Evolutionary conservation across 2,329 filamentous ascomycete genomes (phyloP), one percentile per base, ranked within the genome.

Genomic region (Ceratocystis cacaofunesta): DNA sequence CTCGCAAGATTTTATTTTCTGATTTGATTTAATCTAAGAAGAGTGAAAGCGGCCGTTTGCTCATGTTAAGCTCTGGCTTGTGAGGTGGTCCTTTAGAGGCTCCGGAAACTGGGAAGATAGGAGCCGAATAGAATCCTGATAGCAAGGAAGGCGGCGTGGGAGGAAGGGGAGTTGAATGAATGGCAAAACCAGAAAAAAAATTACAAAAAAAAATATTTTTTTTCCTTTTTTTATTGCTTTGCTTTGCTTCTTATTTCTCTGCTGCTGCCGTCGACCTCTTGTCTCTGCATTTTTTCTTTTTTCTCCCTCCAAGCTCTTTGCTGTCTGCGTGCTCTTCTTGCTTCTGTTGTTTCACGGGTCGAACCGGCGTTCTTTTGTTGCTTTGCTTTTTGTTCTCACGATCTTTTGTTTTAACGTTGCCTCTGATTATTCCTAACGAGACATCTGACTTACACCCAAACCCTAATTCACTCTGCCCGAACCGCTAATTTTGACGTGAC

Each of bases 351-450:
- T 36, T 44, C 62, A 25, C 44, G 36, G 36, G 36, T 41, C 36
- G 36, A 41, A 15, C 36, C 36, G 36, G 12, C 36, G 36, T 41
- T 41, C 10, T 41, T 41, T 46, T 63, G 60, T 62, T 62, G 25
- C 68, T 41, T 67, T 70, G 50, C 68, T 52, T 46, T 5, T 12
- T 62, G 8, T 17, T 28, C 41, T 44, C 41, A 44, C 12, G 60
- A 22, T 41, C 28, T 48, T 22, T 60, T 41, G 36, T 15, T 36
- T 41, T 41, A 41, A 41, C 57, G 32, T 25, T 28, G 48, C 48
- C 48, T 52, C 22, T 28, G 48, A 52, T 52, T 28, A 25, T 48
- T 48, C 19, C 15, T 52, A 52, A 52, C 22, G 48, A 52, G 48
- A 52, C 36, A 52, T 52, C 48, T 15, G 48, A 52, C 48, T 52